A percentile compares a stretch with the other conserved stretches of the same genome.
phyloP scores from a whole-genome alignment of 2,329 filamentous ascomycete species.

The Colletotrichum falcatum region DNA sequence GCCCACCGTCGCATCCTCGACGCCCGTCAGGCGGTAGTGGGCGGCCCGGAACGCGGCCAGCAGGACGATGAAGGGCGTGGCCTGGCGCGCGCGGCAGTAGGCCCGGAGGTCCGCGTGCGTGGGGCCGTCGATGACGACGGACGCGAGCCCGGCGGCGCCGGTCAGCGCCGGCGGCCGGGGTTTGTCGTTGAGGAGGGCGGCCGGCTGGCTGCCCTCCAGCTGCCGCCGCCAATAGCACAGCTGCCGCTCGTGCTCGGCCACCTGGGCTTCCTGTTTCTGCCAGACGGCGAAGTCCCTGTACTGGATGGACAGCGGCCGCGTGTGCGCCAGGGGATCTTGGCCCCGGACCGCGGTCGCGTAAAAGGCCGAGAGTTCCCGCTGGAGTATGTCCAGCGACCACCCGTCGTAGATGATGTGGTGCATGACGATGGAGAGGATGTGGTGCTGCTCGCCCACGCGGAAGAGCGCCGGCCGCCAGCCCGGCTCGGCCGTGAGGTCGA shows the following conservation, averaged over 20 bases:
- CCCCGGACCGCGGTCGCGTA: not conserved
- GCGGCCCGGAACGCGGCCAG: constrained; percentile 6
- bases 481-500: not conserved
- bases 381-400: constrained; percentile 2
- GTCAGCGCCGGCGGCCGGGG: not conserved
- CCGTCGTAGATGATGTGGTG: constrained; percentile 20
- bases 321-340: not conserved
- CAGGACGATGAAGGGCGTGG: constrained; percentile 1
- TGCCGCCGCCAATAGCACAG: not conserved
- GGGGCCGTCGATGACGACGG: not conserved
- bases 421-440: constrained; percentile 19
- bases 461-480: constrained; percentile 5
- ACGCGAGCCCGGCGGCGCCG: not conserved
- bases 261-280: constrained; percentile 4
- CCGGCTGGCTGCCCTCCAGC: constrained; percentile 7
- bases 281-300: constrained; percentile 9
- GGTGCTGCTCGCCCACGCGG: not conserved
- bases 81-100: constrained; percentile 8
- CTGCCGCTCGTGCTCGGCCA: constrained; percentile 11
- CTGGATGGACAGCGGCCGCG: constrained; percentile 2
- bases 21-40: constrained; percentile 5
- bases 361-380: not conserved
- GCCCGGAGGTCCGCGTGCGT: constrained; percentile 3
- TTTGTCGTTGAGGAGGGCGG: not conserved
- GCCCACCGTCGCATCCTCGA: not conserved